Conservation (phyloP, 2,329 filamentous ascomycete genomes). For the Colletotrichum sp. region DNA sequence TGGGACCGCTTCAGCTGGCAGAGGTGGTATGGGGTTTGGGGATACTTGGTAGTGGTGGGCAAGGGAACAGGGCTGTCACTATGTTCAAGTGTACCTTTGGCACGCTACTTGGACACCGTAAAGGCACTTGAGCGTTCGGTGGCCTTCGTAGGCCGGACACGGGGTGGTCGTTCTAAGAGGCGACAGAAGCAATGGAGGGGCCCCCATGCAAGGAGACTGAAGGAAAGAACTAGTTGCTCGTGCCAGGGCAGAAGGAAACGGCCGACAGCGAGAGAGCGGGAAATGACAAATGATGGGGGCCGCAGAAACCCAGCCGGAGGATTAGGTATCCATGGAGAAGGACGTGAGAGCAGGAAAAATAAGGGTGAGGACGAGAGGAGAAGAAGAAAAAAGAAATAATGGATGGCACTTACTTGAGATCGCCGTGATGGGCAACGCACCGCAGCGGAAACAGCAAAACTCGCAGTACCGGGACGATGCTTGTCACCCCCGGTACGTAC, state of each 20-base stretch:
- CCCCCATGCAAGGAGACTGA: slow-evolving; percentile 9
- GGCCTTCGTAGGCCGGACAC: neutral
- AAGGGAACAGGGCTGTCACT: slow-evolving; percentile 6
- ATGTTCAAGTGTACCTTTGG: slow-evolving; percentile 3
- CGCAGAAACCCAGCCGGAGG: neutral
- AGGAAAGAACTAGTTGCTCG: neutral
- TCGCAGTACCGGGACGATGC: neutral
- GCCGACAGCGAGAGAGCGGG: neutral
- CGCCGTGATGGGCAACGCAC: slow-evolving; percentile 8
- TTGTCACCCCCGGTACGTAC: slow-evolving; percentile 1
- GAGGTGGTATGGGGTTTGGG: neutral
- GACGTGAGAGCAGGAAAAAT: neutral
- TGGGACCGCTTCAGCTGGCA: slow-evolving; percentile 9
- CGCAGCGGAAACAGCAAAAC: neutral
- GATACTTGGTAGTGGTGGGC: neutral
- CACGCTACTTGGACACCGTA: slow-evolving; percentile 2
- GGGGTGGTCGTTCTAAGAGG: neutral
- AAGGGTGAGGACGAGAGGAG: neutral
- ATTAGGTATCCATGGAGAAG: neutral
- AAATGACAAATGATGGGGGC: slow-evolving; percentile 18
- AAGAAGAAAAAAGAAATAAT: slow-evolving; percentile 10
- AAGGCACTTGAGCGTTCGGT: slow-evolving; percentile 2
- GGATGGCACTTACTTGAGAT: slow-evolving; percentile 12
- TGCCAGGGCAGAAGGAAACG: neutral
- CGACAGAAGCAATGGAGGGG: slow-evolving; percentile 1